A percentile compares a stretch with the other conserved stretches of the same genome.
Evolutionary conservation across 441 rosid species (phyloP).

Genomic region (Melastoma candidum): DNA sequence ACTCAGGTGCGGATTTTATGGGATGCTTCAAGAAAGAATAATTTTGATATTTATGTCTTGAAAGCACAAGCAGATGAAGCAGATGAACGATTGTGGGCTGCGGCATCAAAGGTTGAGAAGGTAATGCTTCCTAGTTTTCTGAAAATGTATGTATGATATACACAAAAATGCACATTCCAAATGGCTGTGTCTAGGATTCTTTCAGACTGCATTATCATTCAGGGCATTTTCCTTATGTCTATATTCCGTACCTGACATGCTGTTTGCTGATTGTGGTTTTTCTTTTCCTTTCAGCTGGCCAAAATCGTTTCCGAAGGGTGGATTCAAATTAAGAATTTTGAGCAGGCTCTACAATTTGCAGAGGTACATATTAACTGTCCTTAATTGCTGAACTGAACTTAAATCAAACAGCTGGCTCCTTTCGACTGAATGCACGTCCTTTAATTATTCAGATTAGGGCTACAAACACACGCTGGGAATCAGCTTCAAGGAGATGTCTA

Average conservation of each 20-base stretch:
- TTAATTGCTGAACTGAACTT: not conserved
- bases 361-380: conserved; percentile 12
- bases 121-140: conserved; percentile 20
- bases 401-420: not conserved
- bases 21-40: conserved; percentile 60
- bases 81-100: conserved; percentile 31
- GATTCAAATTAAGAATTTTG: conserved; percentile 83
- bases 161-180: not conserved
- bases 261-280: not conserved
- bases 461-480: conserved; percentile 32
- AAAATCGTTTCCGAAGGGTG: conserved; percentile 66
- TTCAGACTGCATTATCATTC: no score
- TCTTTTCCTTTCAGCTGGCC: conserved; percentile 34
- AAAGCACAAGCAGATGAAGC: conserved; percentile 43
- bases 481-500: conserved; percentile 29
- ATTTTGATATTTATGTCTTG: conserved; percentile 64
- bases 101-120: conserved; percentile 46
- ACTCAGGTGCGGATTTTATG: conserved; percentile 54
- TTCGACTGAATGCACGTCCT: conserved; percentile 7
- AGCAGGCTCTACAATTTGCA: conserved; percentile 54
- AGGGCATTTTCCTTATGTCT: no score
- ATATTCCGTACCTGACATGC: not conserved
- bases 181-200: not conserved
- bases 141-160: not conserved
- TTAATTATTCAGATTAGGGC: conserved; percentile 35